Percentiles rank a stretch among this genome's conserved stretches.
These are phyloP conservation scores for Tylopilus sp. DNA, from an alignment of 1,284 basidiomycete species.

Conservation along the genomic window DNA sequence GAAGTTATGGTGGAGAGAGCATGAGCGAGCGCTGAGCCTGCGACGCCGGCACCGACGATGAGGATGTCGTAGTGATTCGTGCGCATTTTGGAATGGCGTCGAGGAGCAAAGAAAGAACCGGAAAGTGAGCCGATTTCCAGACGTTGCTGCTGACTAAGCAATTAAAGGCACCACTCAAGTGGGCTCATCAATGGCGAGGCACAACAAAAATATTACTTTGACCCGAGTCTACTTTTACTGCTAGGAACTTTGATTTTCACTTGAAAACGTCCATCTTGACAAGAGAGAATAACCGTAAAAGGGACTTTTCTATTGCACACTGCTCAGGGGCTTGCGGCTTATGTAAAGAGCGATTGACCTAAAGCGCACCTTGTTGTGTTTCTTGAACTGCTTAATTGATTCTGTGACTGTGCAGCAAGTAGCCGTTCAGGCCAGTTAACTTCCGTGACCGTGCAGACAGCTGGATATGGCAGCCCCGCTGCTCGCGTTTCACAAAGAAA, in stretches of 20 bases:
- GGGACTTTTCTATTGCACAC: no score
- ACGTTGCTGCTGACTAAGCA: conserved; percentile 25
- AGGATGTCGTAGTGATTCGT: conserved; percentile 65
- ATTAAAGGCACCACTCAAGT: conserved; percentile 7
- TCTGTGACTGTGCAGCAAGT: neutral
- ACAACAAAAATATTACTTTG: no score
- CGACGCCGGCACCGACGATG: conserved; percentile 89
- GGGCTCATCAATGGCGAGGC: no score
- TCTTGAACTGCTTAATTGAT: no score
- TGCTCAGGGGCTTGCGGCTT: no score
- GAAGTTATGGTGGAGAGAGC: conserved; percentile 55
- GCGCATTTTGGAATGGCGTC: no score
- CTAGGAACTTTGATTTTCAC: no score
- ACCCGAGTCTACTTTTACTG: no score
- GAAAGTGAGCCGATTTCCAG: neutral
- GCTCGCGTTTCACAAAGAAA: conserved; percentile 63
- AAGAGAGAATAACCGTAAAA: no score
- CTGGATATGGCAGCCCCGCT: conserved; percentile 37
- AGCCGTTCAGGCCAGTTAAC: neutral
- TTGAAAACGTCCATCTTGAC: no score
- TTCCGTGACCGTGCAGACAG: neutral
- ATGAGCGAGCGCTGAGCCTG: conserved; percentile 76
- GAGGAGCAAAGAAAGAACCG: neutral
- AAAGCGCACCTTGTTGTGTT: no score
- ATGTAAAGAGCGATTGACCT: no score